Evolutionary conservation across 2,329 filamentous ascomycete genomes (phyloP).

Genomic region (Colletotrichum nymphaeae): DNA sequence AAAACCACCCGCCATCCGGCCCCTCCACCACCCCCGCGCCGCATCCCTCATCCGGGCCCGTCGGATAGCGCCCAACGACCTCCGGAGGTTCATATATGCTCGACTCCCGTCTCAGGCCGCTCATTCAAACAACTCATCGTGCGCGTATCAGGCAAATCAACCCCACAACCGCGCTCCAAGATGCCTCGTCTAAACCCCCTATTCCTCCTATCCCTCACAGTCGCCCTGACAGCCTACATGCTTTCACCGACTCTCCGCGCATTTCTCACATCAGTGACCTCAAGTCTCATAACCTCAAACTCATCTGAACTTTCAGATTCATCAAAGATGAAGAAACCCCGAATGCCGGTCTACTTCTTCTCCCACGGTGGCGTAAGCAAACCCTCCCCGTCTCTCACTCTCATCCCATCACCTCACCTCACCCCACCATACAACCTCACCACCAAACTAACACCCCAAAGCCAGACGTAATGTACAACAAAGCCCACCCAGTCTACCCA

Average conservation of each 20-base stretch:
- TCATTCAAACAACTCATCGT: background rate
- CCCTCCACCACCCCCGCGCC: conserved; percentile 7
- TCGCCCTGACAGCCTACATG: conserved; percentile 4
- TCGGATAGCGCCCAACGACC: background rate
- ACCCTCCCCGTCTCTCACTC: background rate
- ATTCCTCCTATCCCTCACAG: conserved; percentile 6
- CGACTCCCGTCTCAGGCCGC: too few species aligned
- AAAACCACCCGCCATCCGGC: background rate
- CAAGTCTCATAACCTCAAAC: background rate
- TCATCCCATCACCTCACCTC: background rate
- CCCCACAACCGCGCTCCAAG: background rate
- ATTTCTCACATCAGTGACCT: background rate
- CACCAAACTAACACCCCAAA: conserved; percentile 39
- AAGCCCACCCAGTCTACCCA: conserved; percentile 73
- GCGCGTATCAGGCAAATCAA: too few species aligned
- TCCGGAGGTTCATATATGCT: background rate
- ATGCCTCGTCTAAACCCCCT: conserved; percentile 18
- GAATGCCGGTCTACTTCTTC: conserved; percentile 60
- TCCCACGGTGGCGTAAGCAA: conserved; percentile 61
- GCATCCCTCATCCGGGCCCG: conserved; percentile 1
- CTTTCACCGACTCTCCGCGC: conserved; percentile 10
- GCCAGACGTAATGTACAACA: conserved; percentile 77
- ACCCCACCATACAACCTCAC: too few species aligned
- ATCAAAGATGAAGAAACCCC: background rate
- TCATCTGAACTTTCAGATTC: background rate